phyloP scores from a whole-genome alignment of 352 stramenopile genomes.

The Phytopythium ostracodes region DNA sequence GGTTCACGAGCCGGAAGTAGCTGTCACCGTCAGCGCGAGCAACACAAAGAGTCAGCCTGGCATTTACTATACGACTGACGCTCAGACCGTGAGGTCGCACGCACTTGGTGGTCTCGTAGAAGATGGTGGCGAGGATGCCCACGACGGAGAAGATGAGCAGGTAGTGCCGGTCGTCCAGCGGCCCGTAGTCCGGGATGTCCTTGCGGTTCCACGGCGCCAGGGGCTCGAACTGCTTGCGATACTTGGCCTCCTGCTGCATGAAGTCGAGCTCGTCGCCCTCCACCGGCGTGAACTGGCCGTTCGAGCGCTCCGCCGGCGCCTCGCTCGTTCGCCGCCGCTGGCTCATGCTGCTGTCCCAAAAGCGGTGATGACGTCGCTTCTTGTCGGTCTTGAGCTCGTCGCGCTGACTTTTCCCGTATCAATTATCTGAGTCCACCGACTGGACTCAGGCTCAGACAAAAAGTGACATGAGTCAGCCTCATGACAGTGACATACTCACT shows the following conservation, averaged over 20 bases:
- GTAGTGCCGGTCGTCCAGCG: slow-evolving; percentile 54
- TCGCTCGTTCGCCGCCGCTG: slow-evolving; percentile 1
- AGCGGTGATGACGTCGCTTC: not conserved
- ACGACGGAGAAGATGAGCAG: slow-evolving; percentile 65
- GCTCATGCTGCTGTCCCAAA: not conserved
- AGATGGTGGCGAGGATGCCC: slow-evolving; percentile 53
- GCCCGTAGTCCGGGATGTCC: slow-evolving; percentile 77
- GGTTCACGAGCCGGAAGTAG: slow-evolving; percentile 69
- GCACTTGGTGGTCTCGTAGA: slow-evolving; percentile 71
- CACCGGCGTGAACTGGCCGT: slow-evolving; percentile 3
- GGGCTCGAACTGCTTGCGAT: slow-evolving; percentile 63
- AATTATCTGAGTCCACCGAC: too few species aligned
- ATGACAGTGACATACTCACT: too few species aligned
- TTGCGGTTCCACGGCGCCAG: slow-evolving; percentile 78
- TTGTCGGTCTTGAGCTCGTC: not conserved
- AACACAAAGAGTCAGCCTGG: too few species aligned
- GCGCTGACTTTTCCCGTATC: too few species aligned
- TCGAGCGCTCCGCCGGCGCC: slow-evolving; percentile 5
- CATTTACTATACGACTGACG: too few species aligned
- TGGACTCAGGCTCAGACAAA: not conserved
- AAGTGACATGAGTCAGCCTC: too few species aligned
- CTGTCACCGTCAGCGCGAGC: slow-evolving; percentile 16
- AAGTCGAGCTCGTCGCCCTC: slow-evolving; percentile 28
- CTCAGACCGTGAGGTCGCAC: slow-evolving; percentile 1
- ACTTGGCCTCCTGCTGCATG: slow-evolving; percentile 42